Evolutionary conservation across 441 rosid genomes (phyloP).

Genomic region (Omphalea diandra): DNA sequence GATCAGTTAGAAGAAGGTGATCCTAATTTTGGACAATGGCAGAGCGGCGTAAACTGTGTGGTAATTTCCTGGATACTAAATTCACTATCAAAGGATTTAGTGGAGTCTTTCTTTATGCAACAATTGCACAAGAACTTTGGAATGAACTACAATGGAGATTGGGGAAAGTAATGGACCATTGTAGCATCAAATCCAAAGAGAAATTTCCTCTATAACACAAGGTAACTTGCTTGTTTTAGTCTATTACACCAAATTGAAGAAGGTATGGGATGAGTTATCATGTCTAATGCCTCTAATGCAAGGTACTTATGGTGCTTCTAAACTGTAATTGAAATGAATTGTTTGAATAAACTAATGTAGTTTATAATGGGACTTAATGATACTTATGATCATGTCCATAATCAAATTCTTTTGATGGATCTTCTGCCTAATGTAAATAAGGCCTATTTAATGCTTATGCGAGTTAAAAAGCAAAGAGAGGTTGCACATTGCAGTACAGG

Average conservation of each 20-base stretch:
- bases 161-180: background rate
- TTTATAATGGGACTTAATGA: background rate
- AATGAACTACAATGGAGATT: background rate
- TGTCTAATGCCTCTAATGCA: accelerated
- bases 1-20: too few relatives aligned
- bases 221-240: too few relatives aligned
- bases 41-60: background rate
- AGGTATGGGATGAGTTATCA: background rate
- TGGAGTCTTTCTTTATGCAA: background rate
- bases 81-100: background rate
- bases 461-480: background rate
- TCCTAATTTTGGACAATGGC: background rate
- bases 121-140: background rate
- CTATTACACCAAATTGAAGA: background rate
- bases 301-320: background rate
- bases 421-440: background rate
- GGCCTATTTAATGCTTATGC: background rate
- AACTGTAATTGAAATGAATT: accelerated
- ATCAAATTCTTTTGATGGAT: background rate
- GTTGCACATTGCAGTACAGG: too few relatives aligned
- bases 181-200: background rate
- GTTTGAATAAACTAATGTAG: background rate
- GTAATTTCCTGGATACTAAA: background rate
- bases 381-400: background rate
- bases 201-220: background rate